These are phyloP conservation scores for Globisporangium sylvaticum DNA, from an alignment of 352 stramenopile species.

Conservation along the genomic window DNA sequence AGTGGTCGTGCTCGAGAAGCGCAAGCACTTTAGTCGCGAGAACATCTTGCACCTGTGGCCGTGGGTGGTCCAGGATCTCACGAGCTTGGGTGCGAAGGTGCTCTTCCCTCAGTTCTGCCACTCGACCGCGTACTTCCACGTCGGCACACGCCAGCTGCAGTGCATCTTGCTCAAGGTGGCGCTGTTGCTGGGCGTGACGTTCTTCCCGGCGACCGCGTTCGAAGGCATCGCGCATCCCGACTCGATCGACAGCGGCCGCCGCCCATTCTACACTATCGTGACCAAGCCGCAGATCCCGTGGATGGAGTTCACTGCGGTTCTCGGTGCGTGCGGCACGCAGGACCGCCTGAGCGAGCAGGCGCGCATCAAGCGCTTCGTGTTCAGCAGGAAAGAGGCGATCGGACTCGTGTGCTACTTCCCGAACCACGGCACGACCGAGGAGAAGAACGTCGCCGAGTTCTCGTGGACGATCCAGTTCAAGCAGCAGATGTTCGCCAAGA, in stretches of 20 bases:
- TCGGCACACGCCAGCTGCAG: conserved; percentile 82
- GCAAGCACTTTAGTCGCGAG: conserved; percentile 73
- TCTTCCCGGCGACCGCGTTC: conserved; percentile 62
- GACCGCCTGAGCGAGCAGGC: conserved; percentile 60
- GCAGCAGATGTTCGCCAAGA: conserved; percentile 77
- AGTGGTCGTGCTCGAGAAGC: conserved; percentile 80
- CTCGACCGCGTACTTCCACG: conserved; percentile 81
- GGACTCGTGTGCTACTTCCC: conserved; percentile 82
- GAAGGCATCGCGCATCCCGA: conserved; percentile 51
- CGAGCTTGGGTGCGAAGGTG: conserved; percentile 72
- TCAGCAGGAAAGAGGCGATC: conserved; percentile 77
- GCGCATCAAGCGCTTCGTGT: conserved; percentile 75
- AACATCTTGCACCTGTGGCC: conserved; percentile 85
- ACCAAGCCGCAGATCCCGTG: conserved; percentile 76
- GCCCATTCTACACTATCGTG: conserved; percentile 65
- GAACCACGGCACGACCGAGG: conserved; percentile 62
- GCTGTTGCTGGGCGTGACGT: conserved; percentile 63
- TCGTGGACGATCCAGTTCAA: conserved; percentile 87
- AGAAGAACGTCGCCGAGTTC: conserved; percentile 78
- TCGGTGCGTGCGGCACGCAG: conserved; percentile 64
- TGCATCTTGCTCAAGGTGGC: conserved; percentile 82
- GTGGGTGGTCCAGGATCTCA: conserved; percentile 82
- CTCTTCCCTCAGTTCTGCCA: conserved; percentile 82
- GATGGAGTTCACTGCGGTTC: conserved; percentile 71
- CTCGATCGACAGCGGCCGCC: conserved; percentile 46